Evolutionary conservation across 352 stramenopile species (phyloP), one percentile per base, ranked within the genome.

Genomic region (Globisporangium abappressorium): DNA sequence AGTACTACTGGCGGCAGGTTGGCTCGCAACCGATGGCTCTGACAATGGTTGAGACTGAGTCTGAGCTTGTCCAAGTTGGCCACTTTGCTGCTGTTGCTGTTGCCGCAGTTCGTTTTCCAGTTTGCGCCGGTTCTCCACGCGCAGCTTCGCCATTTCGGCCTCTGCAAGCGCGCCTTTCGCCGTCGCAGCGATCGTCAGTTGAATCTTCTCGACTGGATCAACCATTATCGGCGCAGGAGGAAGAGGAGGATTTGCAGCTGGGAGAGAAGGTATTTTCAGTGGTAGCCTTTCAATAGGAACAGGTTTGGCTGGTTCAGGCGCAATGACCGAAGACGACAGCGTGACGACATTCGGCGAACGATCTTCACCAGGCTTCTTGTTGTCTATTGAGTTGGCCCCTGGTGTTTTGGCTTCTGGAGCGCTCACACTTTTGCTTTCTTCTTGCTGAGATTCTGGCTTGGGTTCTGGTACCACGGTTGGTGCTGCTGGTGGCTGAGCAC

Each of bases 91-190:
- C 38, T 70, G 69, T 28, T 74, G 77, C 53, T 85, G 81, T 6
- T 76, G 75, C 1, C 73, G 77, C 18, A 69, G 34, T 60, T 91
- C 83, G 7, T 72, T 67, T 38, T 91, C 80, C 60, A 82, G 76
- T 63, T 87, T 90, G 18, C 84, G 76, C 0, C 85, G 75, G 14
- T 62, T 80, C 68, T 92, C 85, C 18, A 93, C 82, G 7, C 85
- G 80, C 28, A 77, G 72, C 63, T 86, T 89, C 8, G 85, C 84
- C 57, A 93, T 77, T 66, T 93, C 82, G 6, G 85, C 85, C 69
- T 93, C 85, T 5, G 75, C 79, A 24, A 86, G 66, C 3, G 85
- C 85, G 9, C 84, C 82, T 64, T 91, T 89, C 20, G 75, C 73
- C 12, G 80, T 87, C 5, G 79, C 69, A 12, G 69, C 72, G 7